Evolutionary conservation across 306 rosid genomes (phyloP), one percentile per base, ranked within the genome.

Genomic region (Cotoneaster glaucophyllus): DNA sequence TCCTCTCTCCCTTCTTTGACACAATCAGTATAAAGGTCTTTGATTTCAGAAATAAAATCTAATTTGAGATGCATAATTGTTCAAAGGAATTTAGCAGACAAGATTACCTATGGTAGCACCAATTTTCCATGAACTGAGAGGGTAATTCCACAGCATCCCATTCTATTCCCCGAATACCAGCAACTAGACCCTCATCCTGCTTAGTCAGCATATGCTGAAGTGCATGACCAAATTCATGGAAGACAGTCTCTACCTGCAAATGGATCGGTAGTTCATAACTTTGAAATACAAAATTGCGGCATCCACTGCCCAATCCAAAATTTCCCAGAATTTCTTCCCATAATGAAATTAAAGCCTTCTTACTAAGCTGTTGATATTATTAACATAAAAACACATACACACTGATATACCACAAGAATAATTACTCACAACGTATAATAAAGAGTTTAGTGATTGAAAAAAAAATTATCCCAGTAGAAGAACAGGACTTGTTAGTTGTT

Each of bases 111-210:
- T 95, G 99, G 86, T 95, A 95, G 82, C 99, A 95, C 99, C 99
- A 95, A 84, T 95, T 95, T 88, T 95, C 99, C 99, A 92, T 95
- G 85, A 95, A 95, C 52, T 95, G 99, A 77, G 99, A 95, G 77
- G 99, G 99, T 75, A 95, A 85, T 81, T 95, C 99, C 79, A 95
- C 92, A 74, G 99, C 99, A 84, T 95, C 99, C 99, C 99, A 95
- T 88, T 95, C 99, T 80, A 95, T 86, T 18, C 97, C 97, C 74
- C 99, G 91, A 85, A 90, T 90, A 80, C 99, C 97, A 83, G 99
- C 82, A 79, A 95, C 97, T 70, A 95, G 80, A 89, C 99, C 97
- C 82, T 95, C 99, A 61, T 92, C 97, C 84, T 95, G 88, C 87
- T 81, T 90, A 15, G 99, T 95, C 86, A 95, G 89, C 97, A 95